Base-by-base conservation (phyloP, 2,329 filamentous ascomycete species). In the Pseudogymnoascus sp. region DNA sequence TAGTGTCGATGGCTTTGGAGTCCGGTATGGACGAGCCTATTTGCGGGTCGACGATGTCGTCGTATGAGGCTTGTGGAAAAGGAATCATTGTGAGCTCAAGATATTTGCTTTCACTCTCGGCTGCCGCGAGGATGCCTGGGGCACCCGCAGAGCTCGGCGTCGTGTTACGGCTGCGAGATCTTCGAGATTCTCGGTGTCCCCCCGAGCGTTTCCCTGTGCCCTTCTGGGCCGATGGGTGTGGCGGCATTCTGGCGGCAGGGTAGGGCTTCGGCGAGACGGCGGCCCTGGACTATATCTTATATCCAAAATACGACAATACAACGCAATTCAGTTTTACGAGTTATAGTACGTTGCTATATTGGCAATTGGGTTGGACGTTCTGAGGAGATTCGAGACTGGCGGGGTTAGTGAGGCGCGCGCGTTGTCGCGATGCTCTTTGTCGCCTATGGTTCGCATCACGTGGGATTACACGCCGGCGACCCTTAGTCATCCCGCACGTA, bases 101-200 rank as follows among this genome's bases (percentile, higher is more conserved):
- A 70, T 87, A 88, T 61, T 88, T 81, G 20, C 86, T 83, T 63
- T 83, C 79, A 18, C 6, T 58, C 34, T 76, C 75, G 61, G 83
- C 78, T 67, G 81, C 77, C 4, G 80, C 77, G 2, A 82, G 82
- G 38, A 84, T 63, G 65, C 63, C 66, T 62, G 64, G 60, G 16
- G 65, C 37, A 50, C 62, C 64, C 6, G 61, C 63, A 7, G 70
- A 80, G 69, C 83, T 81, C 35, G 89, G 90, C 14, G 89, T 93
- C 35, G 88, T 90, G 73, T 91, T 92, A 70, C 89, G 86, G 71
- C 88, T 91, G 64, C 84, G 80, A 67, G 86, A 88, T 67, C 85
- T 84, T 59, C 78, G 75, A 64, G 85, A 81, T 67, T 81, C 81
- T 66, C 79, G 79, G 63, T 78, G 30, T n/a, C 38, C 76, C 57